A percentile compares a stretch with the other conserved stretches of the same genome.
phyloP scores from a whole-genome alignment of 148 eudicot species.

The Fagopyrum homotropicum region DNA sequence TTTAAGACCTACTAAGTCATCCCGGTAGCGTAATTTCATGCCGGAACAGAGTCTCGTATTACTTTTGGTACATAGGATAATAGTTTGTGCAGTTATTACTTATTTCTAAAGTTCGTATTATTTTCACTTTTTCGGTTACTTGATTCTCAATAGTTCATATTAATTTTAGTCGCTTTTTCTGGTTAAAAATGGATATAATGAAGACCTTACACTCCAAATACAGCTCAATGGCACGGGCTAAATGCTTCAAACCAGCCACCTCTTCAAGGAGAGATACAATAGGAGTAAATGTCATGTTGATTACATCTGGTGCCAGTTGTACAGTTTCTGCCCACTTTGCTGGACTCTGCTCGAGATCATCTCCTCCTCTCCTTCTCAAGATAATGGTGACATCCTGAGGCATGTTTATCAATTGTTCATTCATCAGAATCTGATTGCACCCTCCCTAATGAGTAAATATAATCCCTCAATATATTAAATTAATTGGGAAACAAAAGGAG shows the following conservation, averaged over 20 bases:
- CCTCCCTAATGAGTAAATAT: background rate
- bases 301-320: conserved; percentile 71
- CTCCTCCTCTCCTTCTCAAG: conserved; percentile 95
- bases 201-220: conserved; percentile 90
- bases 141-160: too few relatives aligned
- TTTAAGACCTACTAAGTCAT: too few relatives aligned
- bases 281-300: conserved; percentile 86
- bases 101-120: too few relatives aligned
- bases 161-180: too few relatives aligned
- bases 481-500: too few relatives aligned
- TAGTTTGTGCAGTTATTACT: too few relatives aligned
- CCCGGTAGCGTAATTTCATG: too few relatives aligned
- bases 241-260: conserved; percentile 71
- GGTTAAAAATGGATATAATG: conserved; percentile 1
- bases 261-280: conserved; percentile 84
- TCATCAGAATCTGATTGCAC: background rate
- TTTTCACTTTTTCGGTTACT: too few relatives aligned
- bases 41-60: too few relatives aligned
- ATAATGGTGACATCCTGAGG: conserved; percentile 94
- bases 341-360: conserved; percentile 94
- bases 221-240: conserved; percentile 82
- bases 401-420: conserved; percentile 9
- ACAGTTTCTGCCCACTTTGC: conserved; percentile 84
- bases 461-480: background rate
- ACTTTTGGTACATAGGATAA: too few relatives aligned